Percentiles rank a stretch among this genome's conserved stretches.
phyloP scores from a whole-genome alignment of 306 rosid genomes.

The Castanospermum australe region DNA sequence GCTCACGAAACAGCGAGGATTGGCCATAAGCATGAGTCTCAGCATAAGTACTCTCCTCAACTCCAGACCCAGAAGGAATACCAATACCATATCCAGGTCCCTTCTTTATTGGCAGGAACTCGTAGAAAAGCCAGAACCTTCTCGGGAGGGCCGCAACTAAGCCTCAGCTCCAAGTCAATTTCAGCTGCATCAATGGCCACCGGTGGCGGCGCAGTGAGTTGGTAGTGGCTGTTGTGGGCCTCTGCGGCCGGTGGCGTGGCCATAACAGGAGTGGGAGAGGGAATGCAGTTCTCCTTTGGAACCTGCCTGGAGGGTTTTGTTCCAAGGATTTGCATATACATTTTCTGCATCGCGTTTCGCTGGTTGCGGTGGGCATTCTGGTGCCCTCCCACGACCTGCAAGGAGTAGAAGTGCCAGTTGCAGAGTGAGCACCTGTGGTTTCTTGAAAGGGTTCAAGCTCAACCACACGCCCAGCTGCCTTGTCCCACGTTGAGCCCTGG shows the following conservation, averaged over 20 bases:
- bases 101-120: background rate
- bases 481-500: background rate
- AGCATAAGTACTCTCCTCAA: background rate
- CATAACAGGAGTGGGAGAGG: background rate
- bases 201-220: background rate
- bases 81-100: background rate
- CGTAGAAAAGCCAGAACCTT: background rate
- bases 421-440: slow-evolving; percentile 17
- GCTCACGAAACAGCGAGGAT: background rate
- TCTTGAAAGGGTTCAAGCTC: background rate
- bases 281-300: too few species aligned
- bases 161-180: background rate
- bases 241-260: background rate
- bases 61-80: background rate
- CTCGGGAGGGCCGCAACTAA: background rate
- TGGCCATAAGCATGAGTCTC: background rate
- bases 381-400: slow-evolving; percentile 41
- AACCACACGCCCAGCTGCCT: background rate
- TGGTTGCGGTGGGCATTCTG: slow-evolving; percentile 38
- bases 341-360: background rate
- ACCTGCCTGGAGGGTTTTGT: too few species aligned
- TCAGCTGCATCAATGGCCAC: background rate
- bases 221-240: background rate
- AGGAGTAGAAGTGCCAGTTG: background rate
- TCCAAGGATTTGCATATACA: background rate